Base-by-base conservation (phyloP, 345 rosid genomes). In the Aquilaria yunnanensis region DNA sequence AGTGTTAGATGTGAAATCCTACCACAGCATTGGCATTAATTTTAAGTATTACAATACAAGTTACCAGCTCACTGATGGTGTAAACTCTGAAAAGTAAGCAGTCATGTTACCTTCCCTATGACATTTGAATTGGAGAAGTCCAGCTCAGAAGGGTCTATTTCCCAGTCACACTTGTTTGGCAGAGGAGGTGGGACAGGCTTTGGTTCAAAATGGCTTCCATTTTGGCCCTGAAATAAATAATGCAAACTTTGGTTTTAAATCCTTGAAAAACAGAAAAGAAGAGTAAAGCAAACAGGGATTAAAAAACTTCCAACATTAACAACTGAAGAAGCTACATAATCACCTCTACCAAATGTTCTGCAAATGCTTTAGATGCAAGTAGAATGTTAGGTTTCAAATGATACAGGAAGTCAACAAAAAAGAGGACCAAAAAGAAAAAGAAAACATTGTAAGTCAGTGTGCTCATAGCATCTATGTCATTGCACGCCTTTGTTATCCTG, bases 151-250 rank as follows among this genome's bases (percentile, higher is more conserved):
- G 97, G 99, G 51, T 94, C 99, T 58, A 94, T 81, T 83, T 94
- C 99, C 97, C 99, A 94, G 72, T 94, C 99, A 82, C 97, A 90
- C 77, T 94, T 94, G 73, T 94, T 94, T 32, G 99, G 89, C 63
- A 82, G 78, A 43, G 99, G 97, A 14, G 99, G 99, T 10, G 86
- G 82, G 72, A 94, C 97, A 61, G 96, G 91, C 81, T 83, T 94
- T 66, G 95, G 96, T 64, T 94, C 99, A 78, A 90, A 88, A 67
- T 94, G 99, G 74, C 99, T 94, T 66, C 99, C 99, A 51, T 73
- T 90, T 86, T 94, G 99, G 13, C 99, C 99, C 99, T 94, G 83
- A 71, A 76, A 52, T 67, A 75, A 53, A 32, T 37, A 56, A 37
- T 37, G 43, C 43, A 37, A 37, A 37, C 60, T 63, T 54, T 51